phyloP scores from a whole-genome alignment of 768 basidiomycete genomes.

The Strobilomyces echinocephalus region DNA sequence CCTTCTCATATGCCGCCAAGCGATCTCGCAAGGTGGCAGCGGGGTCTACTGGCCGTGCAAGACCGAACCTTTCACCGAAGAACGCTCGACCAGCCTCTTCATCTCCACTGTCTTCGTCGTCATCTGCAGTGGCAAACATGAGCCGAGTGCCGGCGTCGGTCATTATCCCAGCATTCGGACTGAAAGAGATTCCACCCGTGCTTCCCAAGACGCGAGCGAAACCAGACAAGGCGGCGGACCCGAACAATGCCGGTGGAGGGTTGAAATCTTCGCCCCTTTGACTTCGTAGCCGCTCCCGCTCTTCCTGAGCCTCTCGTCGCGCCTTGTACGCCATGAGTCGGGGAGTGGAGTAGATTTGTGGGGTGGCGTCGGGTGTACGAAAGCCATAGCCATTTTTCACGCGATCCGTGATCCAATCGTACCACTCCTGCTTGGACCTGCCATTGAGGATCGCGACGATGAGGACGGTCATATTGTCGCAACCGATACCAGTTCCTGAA shows the following conservation, averaged over 20 bases:
- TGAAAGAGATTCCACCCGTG: conserved; percentile 62
- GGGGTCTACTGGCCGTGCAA: conserved; percentile 45
- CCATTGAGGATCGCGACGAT: conserved; percentile 86
- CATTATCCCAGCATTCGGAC: conserved; percentile 49
- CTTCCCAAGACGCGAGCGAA: conserved; percentile 55
- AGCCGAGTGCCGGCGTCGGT: conserved; percentile 42
- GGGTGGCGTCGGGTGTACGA: conserved; percentile 67
- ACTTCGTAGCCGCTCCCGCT: conserved; percentile 37
- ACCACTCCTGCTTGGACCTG: conserved; percentile 89
- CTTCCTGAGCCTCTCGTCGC: conserved; percentile 54
- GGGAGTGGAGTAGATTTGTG: conserved; percentile 68
- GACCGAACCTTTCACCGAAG: conserved; percentile 46
- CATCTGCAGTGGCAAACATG: conserved; percentile 61
- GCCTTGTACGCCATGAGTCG: conserved; percentile 62
- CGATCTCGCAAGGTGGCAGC: conserved; percentile 55
- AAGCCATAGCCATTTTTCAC: conserved; percentile 74
- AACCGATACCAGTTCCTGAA: conserved; percentile 88
- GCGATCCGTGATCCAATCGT: conserved; percentile 79
- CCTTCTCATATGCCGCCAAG: conserved; percentile 59
- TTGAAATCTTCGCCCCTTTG: conserved; percentile 34
- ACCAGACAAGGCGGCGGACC: conserved; percentile 38
- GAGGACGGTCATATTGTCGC: conserved; percentile 98
- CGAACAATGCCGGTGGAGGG: conserved; percentile 24
- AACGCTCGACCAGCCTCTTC: conserved; percentile 42
- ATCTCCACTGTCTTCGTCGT: conserved; percentile 56